Evolutionary conservation across 1,284 basidiomycete species (phyloP), one percentile per base, ranked within the genome.

Genomic region (Pterulicium gracile): DNA sequence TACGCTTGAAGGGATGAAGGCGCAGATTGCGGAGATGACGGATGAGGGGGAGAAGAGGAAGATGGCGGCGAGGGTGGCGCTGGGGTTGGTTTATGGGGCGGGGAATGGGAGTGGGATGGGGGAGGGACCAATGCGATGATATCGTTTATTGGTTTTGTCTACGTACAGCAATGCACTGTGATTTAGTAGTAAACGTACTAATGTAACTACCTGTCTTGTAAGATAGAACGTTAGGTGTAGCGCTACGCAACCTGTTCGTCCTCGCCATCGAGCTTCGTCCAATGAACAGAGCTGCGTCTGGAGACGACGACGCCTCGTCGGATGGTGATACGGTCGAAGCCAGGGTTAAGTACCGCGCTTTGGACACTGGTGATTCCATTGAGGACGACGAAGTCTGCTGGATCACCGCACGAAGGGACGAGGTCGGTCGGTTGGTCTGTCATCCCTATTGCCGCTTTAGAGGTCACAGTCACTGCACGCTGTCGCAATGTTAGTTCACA

Each of bases 81-180:
- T 88, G 2, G 81, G 81, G 1, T 62, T 88, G 46, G 84, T 82
- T 4, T 81, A 83, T 60, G 81, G 81, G 2, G 60, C 85, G 41
- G 73, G 75, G n/a, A n/a, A n/a, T n/a, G n/a, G n/a, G n/a, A n/a
- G n/a, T n/a, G n/a, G n/a, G n/a, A n/a, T n/a, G n/a, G n/a, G n/a
- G n/a, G n/a, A n/a, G n/a, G n/a, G n/a, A n/a, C n/a, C n/a, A n/a
- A n/a, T n/a, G n/a, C n/a, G n/a, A n/a, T n/a, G n/a, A n/a, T n/a
- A n/a, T n/a, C n/a, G n/a, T n/a, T n/a, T n/a, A n/a, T n/a, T n/a
- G n/a, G n/a, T n/a, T n/a, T n/a, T n/a, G n/a, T n/a, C n/a, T n/a
- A n/a, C n/a, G n/a, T n/a, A n/a, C n/a, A n/a, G n/a, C n/a, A n/a
- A n/a, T n/a, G n/a, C n/a, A n/a, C n/a, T n/a, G n/a, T n/a, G n/a